A percentile compares a stretch with the other conserved stretches of the same genome.
Conservation (phyloP, 495 filamentous ascomycete species). For the Corynascus novoguineensis region DNA sequence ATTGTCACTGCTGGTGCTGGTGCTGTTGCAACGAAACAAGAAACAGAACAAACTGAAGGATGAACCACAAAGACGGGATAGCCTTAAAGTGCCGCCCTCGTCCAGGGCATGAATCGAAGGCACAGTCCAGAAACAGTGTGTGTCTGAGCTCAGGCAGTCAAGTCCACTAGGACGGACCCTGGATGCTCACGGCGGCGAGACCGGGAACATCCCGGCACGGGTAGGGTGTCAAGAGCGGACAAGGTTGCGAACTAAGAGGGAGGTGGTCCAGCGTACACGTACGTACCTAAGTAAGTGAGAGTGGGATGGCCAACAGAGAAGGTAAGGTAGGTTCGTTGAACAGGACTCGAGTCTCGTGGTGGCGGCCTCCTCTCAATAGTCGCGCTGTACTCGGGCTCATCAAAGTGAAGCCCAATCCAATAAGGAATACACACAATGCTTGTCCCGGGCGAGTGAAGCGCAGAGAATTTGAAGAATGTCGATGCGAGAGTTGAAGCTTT, state of each 20-base stretch:
- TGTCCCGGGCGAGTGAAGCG: too few species aligned
- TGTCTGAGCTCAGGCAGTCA: slow-evolving; percentile 25
- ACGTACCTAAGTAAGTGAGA: not conserved
- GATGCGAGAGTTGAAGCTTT: too few species aligned
- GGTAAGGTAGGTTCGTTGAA: too few species aligned
- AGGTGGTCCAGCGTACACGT: not conserved
- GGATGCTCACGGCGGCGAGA: not conserved
- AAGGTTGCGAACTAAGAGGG: not conserved
- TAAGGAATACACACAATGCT: too few species aligned
- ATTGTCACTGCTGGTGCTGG: too few species aligned
- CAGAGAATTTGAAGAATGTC: too few species aligned
- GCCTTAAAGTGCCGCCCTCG: slow-evolving; percentile 24
- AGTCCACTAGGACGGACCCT: not conserved
- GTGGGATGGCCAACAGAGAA: too few species aligned
- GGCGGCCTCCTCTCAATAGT: too few species aligned
- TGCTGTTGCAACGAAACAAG: too few species aligned
- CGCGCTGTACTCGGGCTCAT: too few species aligned
- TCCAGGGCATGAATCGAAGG: slow-evolving; percentile 30
- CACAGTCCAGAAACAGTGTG: slow-evolving; percentile 30
- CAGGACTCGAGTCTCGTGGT: too few species aligned
- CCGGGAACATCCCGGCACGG: not conserved
- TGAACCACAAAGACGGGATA: slow-evolving; percentile 12
- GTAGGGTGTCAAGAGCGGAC: not conserved
- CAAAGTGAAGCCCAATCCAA: too few species aligned
- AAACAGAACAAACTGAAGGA: slow-evolving; percentile 6